Evolutionary conservation across 129 eudicot species (phyloP), one percentile per base, ranked within the genome.

Genomic region (Dittrichia graveolens): DNA sequence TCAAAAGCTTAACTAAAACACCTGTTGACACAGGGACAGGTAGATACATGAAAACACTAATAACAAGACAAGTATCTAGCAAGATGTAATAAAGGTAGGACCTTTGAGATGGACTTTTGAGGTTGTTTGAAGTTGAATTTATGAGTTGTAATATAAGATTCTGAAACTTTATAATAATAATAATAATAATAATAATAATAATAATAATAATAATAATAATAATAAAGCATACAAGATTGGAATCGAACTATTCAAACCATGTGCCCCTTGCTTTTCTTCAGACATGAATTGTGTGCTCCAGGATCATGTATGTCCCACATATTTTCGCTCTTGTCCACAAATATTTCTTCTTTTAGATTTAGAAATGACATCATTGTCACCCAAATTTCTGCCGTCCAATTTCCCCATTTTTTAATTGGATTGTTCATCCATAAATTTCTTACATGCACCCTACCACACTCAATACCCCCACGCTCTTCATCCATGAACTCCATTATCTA

Each of bases 161-260:
- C 55, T 71, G 10, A 42, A 70, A 55, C 55, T 71, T 56, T 35
- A 13, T 56, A 37, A 24, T 24, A 11, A 38, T 48, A 15, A 48
- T 71, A 78, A 62, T 48, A 15, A 48, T 71, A 78, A 62, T 48
- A 15, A 48, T 71, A 78, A 62, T 48, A 15, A 48, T 71, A 78
- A 62, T 48, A 15, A 48, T 71, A 78, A 62, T 48, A 15, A 48
- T 71, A 78, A 13, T 56, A 37, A 24, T 24, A 11, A 38, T 48
- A 15, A 48, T 71, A 78, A 62, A 78, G 77, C 60, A 53, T 71
- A 49, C 40, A 53, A 71, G 67, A 34, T 62, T 43, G 73, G 72
- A 71, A 78, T 71, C 78, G 13, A 49, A 62, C 10, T 74, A 49
- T 31, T n/a, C 66, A 62, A 34, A 78, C 82, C 82, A 78, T 78